phyloP scores from a whole-genome alignment of 2,329 filamentous ascomycete species.

The Fusarium drepaniforme region DNA sequence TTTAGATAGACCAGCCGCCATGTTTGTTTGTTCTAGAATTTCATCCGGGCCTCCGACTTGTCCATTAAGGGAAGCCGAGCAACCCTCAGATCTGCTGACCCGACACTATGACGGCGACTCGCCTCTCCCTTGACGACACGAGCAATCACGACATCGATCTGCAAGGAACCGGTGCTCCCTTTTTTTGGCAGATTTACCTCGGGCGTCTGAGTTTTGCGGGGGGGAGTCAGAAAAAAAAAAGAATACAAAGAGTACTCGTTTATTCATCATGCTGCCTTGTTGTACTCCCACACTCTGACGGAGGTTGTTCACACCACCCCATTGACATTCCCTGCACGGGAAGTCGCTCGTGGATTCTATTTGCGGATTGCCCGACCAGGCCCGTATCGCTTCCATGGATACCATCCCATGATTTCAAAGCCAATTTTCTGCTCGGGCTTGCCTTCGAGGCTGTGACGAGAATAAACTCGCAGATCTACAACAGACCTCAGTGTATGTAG shows the following conservation, averaged over 20 bases:
- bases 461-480: neutral
- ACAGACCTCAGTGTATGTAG: neutral
- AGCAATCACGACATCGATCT: slow-evolving; percentile 33
- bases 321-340: slow-evolving; percentile 26
- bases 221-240: neutral
- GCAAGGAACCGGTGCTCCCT: slow-evolving; percentile 36
- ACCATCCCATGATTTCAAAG: slow-evolving; percentile 14
- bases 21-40: neutral
- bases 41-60: neutral
- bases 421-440: neutral
- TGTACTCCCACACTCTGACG: slow-evolving; percentile 26
- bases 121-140: slow-evolving; percentile 28
- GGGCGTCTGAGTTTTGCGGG: slow-evolving; percentile 27
- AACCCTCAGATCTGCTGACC: slow-evolving; percentile 21
- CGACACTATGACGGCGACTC: slow-evolving; percentile 2
- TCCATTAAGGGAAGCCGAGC: neutral
- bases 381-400: neutral
- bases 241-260: neutral
- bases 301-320: slow-evolving; percentile 37
- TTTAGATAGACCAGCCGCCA: neutral
- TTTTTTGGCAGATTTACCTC: slow-evolving; percentile 20
- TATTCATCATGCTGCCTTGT: neutral
- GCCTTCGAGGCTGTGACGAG: neutral
- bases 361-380: slow-evolving; percentile 14
- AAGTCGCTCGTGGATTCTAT: slow-evolving; percentile 35